Base-by-base conservation (phyloP, 1,284 basidiomycete genomes). In the Ganoderma meredithae region DNA sequence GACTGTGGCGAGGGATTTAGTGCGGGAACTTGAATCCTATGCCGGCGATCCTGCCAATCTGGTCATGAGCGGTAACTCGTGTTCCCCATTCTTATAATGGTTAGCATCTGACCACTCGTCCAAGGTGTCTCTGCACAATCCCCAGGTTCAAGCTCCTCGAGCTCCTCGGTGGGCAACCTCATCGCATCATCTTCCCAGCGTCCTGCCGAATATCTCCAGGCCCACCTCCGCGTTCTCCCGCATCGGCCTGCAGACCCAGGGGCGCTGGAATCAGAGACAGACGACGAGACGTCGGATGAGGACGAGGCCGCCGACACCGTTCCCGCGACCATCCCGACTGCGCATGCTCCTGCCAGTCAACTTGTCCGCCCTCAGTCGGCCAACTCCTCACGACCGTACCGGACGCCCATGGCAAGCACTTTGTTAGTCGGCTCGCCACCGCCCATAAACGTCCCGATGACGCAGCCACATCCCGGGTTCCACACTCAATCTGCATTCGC, bases 1-100 rank as follows among this genome's bases (percentile, higher is more conserved):
- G 75, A 94, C 93, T 0, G 83, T 90, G 44, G 94, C 94, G 31
- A 87, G 84, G 78, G 88, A 90, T 68, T 85, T 95, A 65, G 90
- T 95, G 27, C 84, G 88, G 72, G 96, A 98, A 80, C 81, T 98
- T n/a, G 93, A 95, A 75, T 89, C 91, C 15, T 95, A 90, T 75
- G 87, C 86, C 40, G 89, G 89, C 39, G 90, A 90, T 78, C 87
- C 90, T n/a, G 83, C 85, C 19, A 88, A 90, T 74, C 83, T 92
- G 44, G 85, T 91, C 55, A 85, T 90, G 79, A 92, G 89, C 74
- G 86, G 92, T 94, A 81, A 73, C 89, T 79, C 55, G 41, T 33
- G 9, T 15, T 62, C 15, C 47, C 33, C 36, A 43, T 8, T 3
- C n/a, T 19, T 52, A 22, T 41, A 47, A 36, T 53, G 25, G n/a